Percentiles rank a stretch among this genome's conserved stretches.
Conservation (phyloP, 345 rosid genomes). For the Brassica nigra region DNA sequence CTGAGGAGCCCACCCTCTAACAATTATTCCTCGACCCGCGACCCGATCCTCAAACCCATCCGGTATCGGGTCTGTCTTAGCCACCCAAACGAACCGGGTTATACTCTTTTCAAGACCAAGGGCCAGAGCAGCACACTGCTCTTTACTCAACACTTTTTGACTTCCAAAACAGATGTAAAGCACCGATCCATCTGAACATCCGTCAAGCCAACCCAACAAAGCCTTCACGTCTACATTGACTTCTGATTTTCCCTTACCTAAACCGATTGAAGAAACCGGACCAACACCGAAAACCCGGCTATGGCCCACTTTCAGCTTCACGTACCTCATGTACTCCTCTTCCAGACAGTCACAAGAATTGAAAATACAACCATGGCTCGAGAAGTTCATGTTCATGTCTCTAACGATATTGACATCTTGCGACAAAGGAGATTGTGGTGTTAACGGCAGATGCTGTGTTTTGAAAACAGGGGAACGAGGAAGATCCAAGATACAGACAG, state of each 20-base stretch:
- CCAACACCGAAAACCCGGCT: constrained; percentile 57
- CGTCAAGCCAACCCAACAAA: constrained; percentile 56
- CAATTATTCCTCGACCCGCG: constrained; percentile 46
- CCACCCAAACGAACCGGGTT: constrained; percentile 34
- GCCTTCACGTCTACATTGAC: background rate
- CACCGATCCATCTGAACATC: constrained; percentile 54
- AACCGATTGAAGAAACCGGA: constrained; percentile 52
- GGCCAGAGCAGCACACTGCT: constrained; percentile 43
- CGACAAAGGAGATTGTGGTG: constrained; percentile 5
- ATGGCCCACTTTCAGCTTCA: constrained; percentile 45
- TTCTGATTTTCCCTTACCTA: background rate
- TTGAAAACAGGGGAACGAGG: constrained; percentile 56
- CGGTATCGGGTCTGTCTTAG: constrained; percentile 36
- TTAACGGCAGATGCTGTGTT: constrained; percentile 52
- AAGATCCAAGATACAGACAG: constrained; percentile 43
- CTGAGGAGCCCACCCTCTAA: constrained; percentile 68
- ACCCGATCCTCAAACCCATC: constrained; percentile 56
- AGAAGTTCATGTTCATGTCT: constrained; percentile 38
- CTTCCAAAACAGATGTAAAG: constrained; percentile 74
- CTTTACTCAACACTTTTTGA: constrained; percentile 45
- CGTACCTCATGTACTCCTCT: constrained; percentile 40
- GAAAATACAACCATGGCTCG: constrained; percentile 51
- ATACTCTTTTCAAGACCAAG: constrained; percentile 20
- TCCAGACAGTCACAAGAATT: constrained; percentile 55
- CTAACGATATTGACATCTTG: constrained; percentile 39